Evolutionary conservation across 805 yeast genomes (phyloP), one percentile per base, ranked within the genome.

Genomic region (Cyberlindnera misumaiensis): DNA sequence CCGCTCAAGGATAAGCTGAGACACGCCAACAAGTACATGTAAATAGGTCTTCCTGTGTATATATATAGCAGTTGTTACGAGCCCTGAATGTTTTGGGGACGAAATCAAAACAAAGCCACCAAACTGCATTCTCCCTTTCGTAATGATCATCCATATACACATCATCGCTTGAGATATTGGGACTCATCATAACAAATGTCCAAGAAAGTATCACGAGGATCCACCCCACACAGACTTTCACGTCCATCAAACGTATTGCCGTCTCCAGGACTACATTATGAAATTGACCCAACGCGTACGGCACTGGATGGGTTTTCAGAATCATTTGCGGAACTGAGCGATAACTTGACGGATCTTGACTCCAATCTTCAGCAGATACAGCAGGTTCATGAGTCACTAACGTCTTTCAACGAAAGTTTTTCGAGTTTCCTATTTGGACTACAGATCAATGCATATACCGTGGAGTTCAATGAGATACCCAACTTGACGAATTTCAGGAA

Each of bases 381-480:
- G 37, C 60, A 59, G 36, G 70, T 81, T 10, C 87, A 86, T 58
- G 74, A 77, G 32, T 73, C 75, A 5, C 59, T 88, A 15, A 68
- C 70, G 3, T 64, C 68, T 22, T 80, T 88, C 58, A 86, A 86
- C 54, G 96, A 87, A 58, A 74, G 86, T 2, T 75, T 88, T 49
- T 78, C 85, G 1, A 67, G 89, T 29, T 78, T 87, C 39, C 55
- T 87, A 37, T 85, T 83, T 52, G 95, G 96, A 2, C 60, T 87
- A 35, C 76, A 82, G 54, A 77, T 86, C 59, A 86, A 88, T 52
- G 89, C 94, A 44, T 87, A 93, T 81, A 84, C 95, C 60, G 83
- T 83, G 20, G 88, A 83, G 52, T 84, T 84, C 36, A 47, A 48
- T 14, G 55, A 52, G 33, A 35, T 54, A 4, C 56, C 57, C 5